A percentile compares a stretch with the other conserved stretches of the same genome.
These are phyloP conservation scores for Poa annua DNA, from an alignment of 176 grass and related monocot species.

Conservation along the genomic window DNA sequence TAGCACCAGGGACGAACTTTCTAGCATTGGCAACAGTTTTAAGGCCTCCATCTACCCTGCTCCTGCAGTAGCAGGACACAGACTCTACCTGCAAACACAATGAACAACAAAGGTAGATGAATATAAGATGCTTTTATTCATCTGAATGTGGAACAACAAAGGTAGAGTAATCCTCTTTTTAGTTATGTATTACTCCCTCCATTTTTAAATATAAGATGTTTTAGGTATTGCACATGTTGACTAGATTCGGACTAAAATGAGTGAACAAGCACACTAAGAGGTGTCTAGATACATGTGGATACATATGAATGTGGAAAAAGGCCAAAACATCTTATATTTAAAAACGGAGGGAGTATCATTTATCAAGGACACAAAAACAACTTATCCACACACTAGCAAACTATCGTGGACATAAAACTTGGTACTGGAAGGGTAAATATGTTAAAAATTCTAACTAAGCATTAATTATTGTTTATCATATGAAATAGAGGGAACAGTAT, in stretches of 20 bases:
- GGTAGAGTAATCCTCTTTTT: conserved; percentile 8
- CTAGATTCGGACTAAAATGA: no score
- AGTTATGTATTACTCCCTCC: background rate
- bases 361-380: conserved; percentile 1
- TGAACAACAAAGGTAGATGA: no score
- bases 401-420: background rate
- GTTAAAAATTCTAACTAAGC: no score
- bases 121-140: conserved; percentile 19
- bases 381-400: conserved; percentile 25
- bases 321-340: no score
- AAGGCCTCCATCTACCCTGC: conserved; percentile 66
- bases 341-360: background rate
- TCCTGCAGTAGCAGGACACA: conserved; percentile 63
- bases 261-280: no score
- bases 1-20: conserved; percentile 70
- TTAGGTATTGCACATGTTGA: no score
- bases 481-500: background rate
- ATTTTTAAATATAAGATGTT: no score
- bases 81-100: conserved; percentile 64
- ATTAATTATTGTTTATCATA: no score
- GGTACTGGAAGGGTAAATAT: background rate
- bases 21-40: conserved; percentile 71
- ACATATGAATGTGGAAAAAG: no score
- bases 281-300: no score
- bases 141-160: conserved; percentile 10